These are phyloP conservation scores for Eimeria falciformis DNA, from an alignment of 169 alveolate species.

Conservation along the genomic window DNA sequence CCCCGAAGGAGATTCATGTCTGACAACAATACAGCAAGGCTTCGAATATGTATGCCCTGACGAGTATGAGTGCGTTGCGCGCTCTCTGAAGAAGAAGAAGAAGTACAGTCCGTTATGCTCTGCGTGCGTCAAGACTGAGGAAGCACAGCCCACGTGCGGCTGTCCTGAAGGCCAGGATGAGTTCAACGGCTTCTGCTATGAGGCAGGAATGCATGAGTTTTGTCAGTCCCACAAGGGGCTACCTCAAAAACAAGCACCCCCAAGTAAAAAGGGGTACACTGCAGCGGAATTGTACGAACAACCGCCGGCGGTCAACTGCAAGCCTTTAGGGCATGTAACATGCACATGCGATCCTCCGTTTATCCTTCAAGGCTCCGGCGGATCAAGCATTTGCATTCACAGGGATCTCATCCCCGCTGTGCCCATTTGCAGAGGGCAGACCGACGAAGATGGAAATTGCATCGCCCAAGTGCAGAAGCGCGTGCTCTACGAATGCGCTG, in stretches of 20 bases:
- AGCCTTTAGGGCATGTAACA: conserved; percentile 4
- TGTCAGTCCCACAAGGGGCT: background rate
- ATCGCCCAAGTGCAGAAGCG: conserved; percentile 27
- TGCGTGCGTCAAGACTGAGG: conserved; percentile 60
- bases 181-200: conserved; percentile 53
- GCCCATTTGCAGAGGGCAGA: conserved; percentile 56
- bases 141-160: conserved; percentile 46
- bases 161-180: conserved; percentile 57
- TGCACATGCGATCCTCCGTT: conserved; percentile 26
- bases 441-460: conserved; percentile 58
- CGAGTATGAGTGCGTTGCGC: conserved; percentile 29
- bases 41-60: conserved; percentile 61
- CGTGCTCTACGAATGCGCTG: conserved; percentile 52
- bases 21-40: conserved; percentile 32
- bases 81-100: conserved; percentile 32
- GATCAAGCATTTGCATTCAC: conserved; percentile 34
- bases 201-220: conserved; percentile 10
- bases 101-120: conserved; percentile 66
- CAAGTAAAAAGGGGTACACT: background rate
- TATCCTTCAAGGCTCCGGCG: conserved; percentile 26
- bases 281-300: background rate
- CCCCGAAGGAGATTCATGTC: conserved; percentile 53
- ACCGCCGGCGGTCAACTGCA: conserved; percentile 43
- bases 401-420: conserved; percentile 44
- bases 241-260: conserved; percentile 63